A percentile compares a stretch with the other conserved stretches of the same genome.
Conservation (phyloP, 2,329 filamentous ascomycete species). For the Botrytis galanthina region DNA sequence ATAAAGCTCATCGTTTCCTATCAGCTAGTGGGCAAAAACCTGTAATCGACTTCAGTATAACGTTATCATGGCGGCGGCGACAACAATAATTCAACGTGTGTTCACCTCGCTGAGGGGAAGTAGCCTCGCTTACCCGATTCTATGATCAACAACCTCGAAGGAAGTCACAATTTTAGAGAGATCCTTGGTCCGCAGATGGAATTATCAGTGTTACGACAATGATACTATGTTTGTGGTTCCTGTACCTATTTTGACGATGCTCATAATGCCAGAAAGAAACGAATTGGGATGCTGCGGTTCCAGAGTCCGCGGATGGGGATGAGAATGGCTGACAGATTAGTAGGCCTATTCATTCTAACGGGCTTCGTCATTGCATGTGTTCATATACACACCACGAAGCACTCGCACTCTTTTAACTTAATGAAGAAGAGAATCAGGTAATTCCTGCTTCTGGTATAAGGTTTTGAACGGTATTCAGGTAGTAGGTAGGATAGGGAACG, state of each 20-base stretch:
- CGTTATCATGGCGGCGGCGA: too few relatives aligned
- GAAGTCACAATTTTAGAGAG: not conserved
- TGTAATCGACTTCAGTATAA: not conserved
- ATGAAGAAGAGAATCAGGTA: rapidly evolving
- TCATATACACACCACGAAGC: not conserved
- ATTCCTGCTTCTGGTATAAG: too few relatives aligned
- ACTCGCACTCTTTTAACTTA: not conserved
- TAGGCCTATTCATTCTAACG: too few relatives aligned
- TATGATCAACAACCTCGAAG: not conserved
- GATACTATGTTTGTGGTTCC: not conserved
- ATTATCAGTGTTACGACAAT: not conserved
- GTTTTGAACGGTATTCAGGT: not conserved
- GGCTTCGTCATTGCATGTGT: too few relatives aligned
- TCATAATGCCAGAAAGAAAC: rapidly evolving
- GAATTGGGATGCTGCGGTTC: rapidly evolving
- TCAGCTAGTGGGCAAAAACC: not conserved
- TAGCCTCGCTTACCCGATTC: not conserved
- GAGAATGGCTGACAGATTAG: not conserved
- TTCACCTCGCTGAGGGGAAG: not conserved
- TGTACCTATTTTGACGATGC: not conserved
- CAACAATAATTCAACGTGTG: not conserved
- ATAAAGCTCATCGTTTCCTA: not conserved
- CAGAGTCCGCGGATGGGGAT: not conserved
- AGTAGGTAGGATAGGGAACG: rapidly evolving
- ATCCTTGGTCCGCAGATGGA: not conserved